Conservation (phyloP, 176 grass and related monocot genomes). For the Oryza rufipogon region DNA sequence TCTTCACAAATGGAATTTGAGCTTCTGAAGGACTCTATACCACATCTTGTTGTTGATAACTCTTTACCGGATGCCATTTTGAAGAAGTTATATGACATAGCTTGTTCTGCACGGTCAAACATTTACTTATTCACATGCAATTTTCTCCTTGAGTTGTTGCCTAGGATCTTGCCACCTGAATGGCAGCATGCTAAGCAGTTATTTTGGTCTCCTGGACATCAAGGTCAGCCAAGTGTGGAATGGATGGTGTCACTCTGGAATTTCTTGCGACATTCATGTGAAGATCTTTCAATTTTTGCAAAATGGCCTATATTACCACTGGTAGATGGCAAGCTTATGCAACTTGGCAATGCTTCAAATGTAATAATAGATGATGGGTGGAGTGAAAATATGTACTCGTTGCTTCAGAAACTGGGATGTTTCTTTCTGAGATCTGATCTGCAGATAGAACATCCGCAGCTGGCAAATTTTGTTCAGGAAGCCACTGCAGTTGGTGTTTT, state of each 20-base stretch:
- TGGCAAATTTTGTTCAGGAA: conserved; percentile 80
- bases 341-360: conserved; percentile 85
- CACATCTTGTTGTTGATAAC: conserved; percentile 85
- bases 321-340: conserved; percentile 66
- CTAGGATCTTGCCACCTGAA: conserved; percentile 91
- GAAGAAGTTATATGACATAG: conserved; percentile 79
- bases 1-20: conserved; percentile 76
- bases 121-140: conserved; percentile 73
- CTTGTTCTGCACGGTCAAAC: conserved; percentile 68
- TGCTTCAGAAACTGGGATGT: conserved; percentile 90
- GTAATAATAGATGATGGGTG: conserved; percentile 92
- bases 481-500: conserved; percentile 85
- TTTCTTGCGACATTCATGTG: conserved; percentile 76
- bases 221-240: conserved; percentile 81
- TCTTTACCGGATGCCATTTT: conserved; percentile 74
- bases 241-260: conserved; percentile 88
- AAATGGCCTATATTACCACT: conserved; percentile 96
- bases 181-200: conserved; percentile 80
- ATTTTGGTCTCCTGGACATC: conserved; percentile 73
- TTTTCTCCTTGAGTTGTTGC: conserved; percentile 79
- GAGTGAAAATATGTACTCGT: conserved; percentile 93
- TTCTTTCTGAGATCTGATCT: conserved; percentile 77
- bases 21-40: conserved; percentile 76
- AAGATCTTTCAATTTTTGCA: conserved; percentile 78
- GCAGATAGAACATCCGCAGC: conserved; percentile 80